A percentile compares a stretch with the other conserved stretches of the same genome.
These are phyloP conservation scores for Aegilops bicornis DNA, from an alignment of 176 grass and related monocot species.

Conservation along the genomic window DNA sequence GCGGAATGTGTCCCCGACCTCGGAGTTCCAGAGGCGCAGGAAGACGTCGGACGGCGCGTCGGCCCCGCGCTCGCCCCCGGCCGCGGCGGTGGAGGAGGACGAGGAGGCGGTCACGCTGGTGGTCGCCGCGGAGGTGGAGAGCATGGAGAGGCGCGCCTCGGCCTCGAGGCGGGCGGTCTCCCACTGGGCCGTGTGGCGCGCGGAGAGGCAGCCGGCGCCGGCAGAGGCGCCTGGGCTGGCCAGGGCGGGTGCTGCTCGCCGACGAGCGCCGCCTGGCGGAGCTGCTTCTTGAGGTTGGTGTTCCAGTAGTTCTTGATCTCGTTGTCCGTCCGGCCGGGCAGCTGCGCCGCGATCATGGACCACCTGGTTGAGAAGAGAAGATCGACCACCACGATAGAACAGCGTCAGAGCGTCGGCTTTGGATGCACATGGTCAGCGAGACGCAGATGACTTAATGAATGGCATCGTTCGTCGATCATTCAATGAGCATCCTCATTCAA, in stretches of 20 bases:
- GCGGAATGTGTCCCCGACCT: constrained; percentile 79
- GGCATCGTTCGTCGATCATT: constrained; percentile 5
- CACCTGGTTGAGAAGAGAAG: constrained; percentile 59
- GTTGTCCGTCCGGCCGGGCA: constrained; percentile 86
- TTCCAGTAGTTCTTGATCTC: constrained; percentile 99
- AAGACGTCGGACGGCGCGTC: constrained; percentile 60
- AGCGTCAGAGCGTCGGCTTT: background rate
- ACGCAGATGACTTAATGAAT: background rate
- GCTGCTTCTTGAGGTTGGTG: constrained; percentile 91
- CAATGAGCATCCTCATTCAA: background rate
- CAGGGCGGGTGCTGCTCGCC: constrained; percentile 12
- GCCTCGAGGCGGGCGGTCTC: constrained; percentile 83
- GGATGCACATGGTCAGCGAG: background rate
- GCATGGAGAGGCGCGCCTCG: constrained; percentile 78
- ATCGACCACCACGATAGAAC: background rate
- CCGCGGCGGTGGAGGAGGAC: constrained; percentile 19
- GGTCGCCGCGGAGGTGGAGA: constrained; percentile 42
- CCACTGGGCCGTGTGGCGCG: constrained; percentile 91
- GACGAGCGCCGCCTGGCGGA: constrained; percentile 46
- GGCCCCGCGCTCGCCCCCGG: background rate
- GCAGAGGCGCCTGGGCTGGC: background rate
- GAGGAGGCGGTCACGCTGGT: constrained; percentile 34
- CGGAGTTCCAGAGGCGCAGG: constrained; percentile 93
- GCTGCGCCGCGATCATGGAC: constrained; percentile 91
- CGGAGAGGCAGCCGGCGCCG: constrained; percentile 22